Evolutionary conservation across 768 basidiomycete species (phyloP).

Genomic region (Trametes cingulata): DNA sequence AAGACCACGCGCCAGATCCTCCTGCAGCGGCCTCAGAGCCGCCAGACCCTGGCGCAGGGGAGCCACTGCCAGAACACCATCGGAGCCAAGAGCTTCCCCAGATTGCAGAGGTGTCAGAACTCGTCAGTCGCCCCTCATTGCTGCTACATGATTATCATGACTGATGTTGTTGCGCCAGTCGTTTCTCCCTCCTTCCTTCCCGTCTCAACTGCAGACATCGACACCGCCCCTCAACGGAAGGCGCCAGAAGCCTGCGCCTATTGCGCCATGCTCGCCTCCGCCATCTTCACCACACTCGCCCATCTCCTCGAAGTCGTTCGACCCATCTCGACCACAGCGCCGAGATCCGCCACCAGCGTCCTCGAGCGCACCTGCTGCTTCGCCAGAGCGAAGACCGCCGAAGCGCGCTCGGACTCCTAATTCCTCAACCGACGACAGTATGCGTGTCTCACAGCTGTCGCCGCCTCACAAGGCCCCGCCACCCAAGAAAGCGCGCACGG

Average conservation of each 20-base stretch:
- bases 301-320: slow-evolving; percentile 22
- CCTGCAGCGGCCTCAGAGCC: not conserved
- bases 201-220: slow-evolving; percentile 52
- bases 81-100: slow-evolving; percentile 14
- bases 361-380: slow-evolving; percentile 14
- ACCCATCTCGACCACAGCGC: slow-evolving; percentile 19
- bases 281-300: slow-evolving; percentile 33
- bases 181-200: slow-evolving; percentile 60
- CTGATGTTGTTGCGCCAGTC: slow-evolving; percentile 31
- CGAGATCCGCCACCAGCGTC: slow-evolving; percentile 23
- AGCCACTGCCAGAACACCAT: not conserved
- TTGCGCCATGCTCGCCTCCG: slow-evolving; percentile 30
- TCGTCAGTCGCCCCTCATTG: slow-evolving; percentile 30
- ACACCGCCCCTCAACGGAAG: slow-evolving; percentile 42
- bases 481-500: slow-evolving; percentile 25
- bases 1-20: not conserved
- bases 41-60: not conserved
- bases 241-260: slow-evolving; percentile 47
- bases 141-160: slow-evolving; percentile 13
- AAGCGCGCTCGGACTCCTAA: slow-evolving; percentile 26
- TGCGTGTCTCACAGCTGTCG: slow-evolving; percentile 13
- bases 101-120: slow-evolving; percentile 40
- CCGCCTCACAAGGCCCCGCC: slow-evolving; percentile 7
- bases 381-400: slow-evolving; percentile 6
- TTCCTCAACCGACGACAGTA: slow-evolving; percentile 15